Evolutionary conservation across 1,284 basidiomycete species (phyloP), one percentile per base, ranked within the genome.

Genomic region (Boletus semigastroideus): DNA sequence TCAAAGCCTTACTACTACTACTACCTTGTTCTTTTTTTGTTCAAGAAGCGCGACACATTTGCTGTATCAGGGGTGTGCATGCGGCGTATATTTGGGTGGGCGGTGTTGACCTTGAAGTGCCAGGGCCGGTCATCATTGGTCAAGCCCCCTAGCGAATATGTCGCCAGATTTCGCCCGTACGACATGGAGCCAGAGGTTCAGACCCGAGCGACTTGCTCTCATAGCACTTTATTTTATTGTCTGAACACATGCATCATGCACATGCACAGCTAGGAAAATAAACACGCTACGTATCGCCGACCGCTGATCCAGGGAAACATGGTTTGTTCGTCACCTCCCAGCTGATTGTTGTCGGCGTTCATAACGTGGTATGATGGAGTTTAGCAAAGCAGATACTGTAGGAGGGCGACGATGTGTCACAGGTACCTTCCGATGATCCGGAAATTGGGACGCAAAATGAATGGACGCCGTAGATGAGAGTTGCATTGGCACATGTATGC

Each of bases 281-380:
- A 33, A 28, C 41, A 8, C 27, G 22, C 16, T 40, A 16, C 38
- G 50, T 31, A 37, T 51, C 40, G 16, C 50, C 50, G 50, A 25
- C 33, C 11, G 17, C 33, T 17, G 46, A 19, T 30, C 45, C 31
- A 28, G 38, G 34, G 14, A 36, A 7, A 17, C 34, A n/a, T 9
- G 30, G 13, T 11, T 36, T n/a, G 9, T 36, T 36, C 9, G 34
- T n/a, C 12, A 9, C 34, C 8, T 11, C 7, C 14, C 11, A 34
- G 31, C 14, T 36, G 34, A 10, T 36, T 31, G 34, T 48, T 42
- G 31, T 34, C 43, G 34, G 31, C 47, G 1, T 36, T 33, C 25
- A 20, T 28, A 3, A 36, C 19, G 34, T n/a, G 30, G 19, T 20
- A 12, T 12, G 37, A 20, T 20, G 2, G n/a, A n/a, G n/a, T n/a